These are phyloP conservation scores for Celoporthe dispersa DNA, from an alignment of 2,329 filamentous ascomycete species.

Conservation along the genomic window DNA sequence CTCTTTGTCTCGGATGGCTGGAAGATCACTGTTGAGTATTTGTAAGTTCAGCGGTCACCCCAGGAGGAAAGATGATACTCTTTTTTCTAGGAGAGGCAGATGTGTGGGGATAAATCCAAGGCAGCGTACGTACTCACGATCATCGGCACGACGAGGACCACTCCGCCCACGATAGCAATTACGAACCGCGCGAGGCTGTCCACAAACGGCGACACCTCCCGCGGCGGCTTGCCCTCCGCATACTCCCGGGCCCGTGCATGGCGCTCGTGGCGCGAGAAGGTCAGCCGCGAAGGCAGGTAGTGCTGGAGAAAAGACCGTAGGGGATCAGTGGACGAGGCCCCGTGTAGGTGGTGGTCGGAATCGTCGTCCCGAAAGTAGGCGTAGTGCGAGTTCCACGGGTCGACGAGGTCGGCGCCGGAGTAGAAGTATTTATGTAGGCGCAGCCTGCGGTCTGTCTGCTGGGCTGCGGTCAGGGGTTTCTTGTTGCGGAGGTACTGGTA, in stretches of 20 bases:
- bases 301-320: constrained; percentile 7
- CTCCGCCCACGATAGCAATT: constrained; percentile 27
- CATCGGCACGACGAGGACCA: constrained; percentile 30
- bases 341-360: not conserved
- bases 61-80: not conserved
- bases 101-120: not conserved
- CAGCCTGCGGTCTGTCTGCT: constrained; percentile 18
- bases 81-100: not conserved
- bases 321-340: not conserved
- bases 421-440: constrained; percentile 23
- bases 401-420: constrained; percentile 6
- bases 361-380: constrained; percentile 16
- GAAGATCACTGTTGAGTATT: constrained; percentile 11
- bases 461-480: not conserved
- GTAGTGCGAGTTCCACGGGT: constrained; percentile 27
- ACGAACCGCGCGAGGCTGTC: constrained; percentile 24
- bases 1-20: constrained; percentile 26
- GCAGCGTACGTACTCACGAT: constrained; percentile 20
- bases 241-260: not conserved
- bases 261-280: constrained; percentile 10
- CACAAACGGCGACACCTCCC: constrained; percentile 27
- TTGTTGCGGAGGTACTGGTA: constrained; percentile 15
- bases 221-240: constrained; percentile 8
- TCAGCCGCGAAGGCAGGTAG: constrained; percentile 10
- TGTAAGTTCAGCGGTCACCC: not conserved